Evolutionary conservation across 352 stramenopile genomes (phyloP), one percentile per base, ranked within the genome.

Genomic region (Globisporangium spinosum): DNA sequence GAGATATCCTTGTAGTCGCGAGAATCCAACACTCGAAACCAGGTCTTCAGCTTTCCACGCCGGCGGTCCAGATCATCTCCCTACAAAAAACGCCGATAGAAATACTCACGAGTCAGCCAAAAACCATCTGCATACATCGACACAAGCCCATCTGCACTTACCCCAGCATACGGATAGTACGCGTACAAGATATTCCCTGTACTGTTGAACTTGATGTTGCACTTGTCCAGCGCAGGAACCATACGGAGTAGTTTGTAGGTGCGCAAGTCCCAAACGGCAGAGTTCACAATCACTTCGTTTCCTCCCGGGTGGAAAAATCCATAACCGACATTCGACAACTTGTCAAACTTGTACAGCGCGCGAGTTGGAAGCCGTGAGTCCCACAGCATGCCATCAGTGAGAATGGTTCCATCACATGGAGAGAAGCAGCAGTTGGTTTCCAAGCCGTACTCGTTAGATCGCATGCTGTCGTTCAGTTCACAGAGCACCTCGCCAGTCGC

Each of bases 281-380:
- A 94, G 64, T 97, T 95, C 25, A 97, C 78, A 53, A 97, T 87
- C 40, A 96, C 83, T 73, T 97, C 90, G 60, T 96, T 97, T 1
- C 89, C 89, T 40, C 86, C 91, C 6, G 89, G 89, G 71, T 97
- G 89, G 65, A 95, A 96, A 60, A 85, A 89, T 1, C 90, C 89
- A 43, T 89, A 91, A 1, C 89, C 85, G 22, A 92, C 68, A 38
- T 95, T 94, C 1, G 87, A 94, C 7, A 97, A 60, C 67, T 95
- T 95, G 69, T 97, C 90, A 64, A 97, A 96, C 57, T 96, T 94
- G 72, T 96, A 91, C 22, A 97, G 61, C 17, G 86, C 79, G 2
- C 82, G 80, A 17, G 82, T 89, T 13, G 84, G 78, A 57, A 90
- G 79, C 0, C 88, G 82, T 8, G 83, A 73, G 68, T 95, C 86